Evolutionary conservation across 1,284 basidiomycete genomes (phyloP), one percentile per base, ranked within the genome.

Genomic region (Meira nashicola): DNA sequence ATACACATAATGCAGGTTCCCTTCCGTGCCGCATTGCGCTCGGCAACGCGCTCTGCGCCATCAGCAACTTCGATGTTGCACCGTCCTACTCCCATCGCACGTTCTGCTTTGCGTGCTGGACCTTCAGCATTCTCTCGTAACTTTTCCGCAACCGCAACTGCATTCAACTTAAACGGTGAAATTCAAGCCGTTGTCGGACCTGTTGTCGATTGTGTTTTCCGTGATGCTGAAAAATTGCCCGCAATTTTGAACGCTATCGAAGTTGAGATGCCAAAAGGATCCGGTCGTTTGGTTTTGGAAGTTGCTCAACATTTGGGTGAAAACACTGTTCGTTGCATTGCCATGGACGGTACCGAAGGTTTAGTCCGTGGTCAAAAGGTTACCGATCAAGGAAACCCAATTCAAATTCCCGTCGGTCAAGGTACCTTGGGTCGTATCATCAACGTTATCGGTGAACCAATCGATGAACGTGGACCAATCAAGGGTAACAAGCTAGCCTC

Each of bases 361-460:
- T 90, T 98, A 78, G 92, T 98, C 73, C 92, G 94, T 83, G 94
- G 94, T 57, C 90, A 94, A 82, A 92, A 88, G 83, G 94, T 97
- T 78, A 79, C 94, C 77, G 94, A 97, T 83, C 95, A 93, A 50
- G 94, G 94, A 80, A 83, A 88, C 60, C 94, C 94, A 80, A 97
- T 98, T 82, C 86, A 85, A 82, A 91, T 98, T 71, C 94, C 93
- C 75, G 94, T 98, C 79, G 94, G 94, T 67, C 86, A 86, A 67
- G 90, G 85, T 66, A 92, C 90, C 55, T 87, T 97, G 64, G 94
- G 93, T 64, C 92, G 94, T 81, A 98, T 98, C 86, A 96, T 98
- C 90, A 98, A 97, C 83, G 94, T 98, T 82, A 96, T 97, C 82
- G 94, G 94, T 79, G 93, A 97, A 82, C 91, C 94, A 79, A 97